Evolutionary conservation across 768 basidiomycete species (phyloP), one percentile per base, ranked within the genome.

Genomic region (Suillus bovinus): DNA sequence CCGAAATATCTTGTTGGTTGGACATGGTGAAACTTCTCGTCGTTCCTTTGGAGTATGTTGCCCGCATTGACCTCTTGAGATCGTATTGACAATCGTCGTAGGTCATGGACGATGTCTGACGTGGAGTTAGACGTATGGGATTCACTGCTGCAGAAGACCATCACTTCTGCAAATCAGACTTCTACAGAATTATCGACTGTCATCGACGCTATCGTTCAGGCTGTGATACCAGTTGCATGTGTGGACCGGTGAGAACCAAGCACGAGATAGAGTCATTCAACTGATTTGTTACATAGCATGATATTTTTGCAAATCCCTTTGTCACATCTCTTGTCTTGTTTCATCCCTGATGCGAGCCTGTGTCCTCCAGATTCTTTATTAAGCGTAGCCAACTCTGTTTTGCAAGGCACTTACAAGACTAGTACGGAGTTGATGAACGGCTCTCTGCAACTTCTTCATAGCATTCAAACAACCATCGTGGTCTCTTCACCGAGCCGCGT

Each of bases 31-130:
- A 75, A 24, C 77, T 87, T 61, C 76, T 88, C 22, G 68, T 71
- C 0, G 74, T 83, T 57, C 83, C 86, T 2, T 69, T 85, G 53
- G 73, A 79, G 86, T 87, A 57, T 62, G 74, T 66, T 57, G 4
- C 1, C 50, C 24, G 29, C 17, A 44, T 53, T 24, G 34, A 39
- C 24, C 58, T 52, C n/a, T 10, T 47, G 46, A 36, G 33, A 29
- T 46, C 42, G 39, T 41, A 41, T 60, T 53, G 61, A 53, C 44
- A 59, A 67, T 53, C 57, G 65, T 59, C 22, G 13, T 53, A 87
- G 86, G 52, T 64, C 66, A 13, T 84, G 86, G 83, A 64, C 64
- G 9, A 72, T 86, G 71, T 80, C 76, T 0, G 69, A 75, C 7
- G 55, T 65, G 1, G 85, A 86, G 62, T 52, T 77, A 16, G 70